These are phyloP conservation scores for Adansonia madagascariensis DNA, from an alignment of 441 rosid species.

Conservation along the genomic window DNA sequence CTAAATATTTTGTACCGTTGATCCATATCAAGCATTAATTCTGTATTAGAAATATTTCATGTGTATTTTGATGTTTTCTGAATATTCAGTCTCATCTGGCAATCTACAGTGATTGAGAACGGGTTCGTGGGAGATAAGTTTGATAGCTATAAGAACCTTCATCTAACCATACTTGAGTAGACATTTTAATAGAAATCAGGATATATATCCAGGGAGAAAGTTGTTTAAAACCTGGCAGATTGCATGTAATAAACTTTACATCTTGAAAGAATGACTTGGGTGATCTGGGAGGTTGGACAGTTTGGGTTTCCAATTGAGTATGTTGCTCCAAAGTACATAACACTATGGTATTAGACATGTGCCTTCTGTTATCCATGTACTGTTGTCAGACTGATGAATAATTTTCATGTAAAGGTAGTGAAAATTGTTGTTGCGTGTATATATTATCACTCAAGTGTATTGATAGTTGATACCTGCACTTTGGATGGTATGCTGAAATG, in stretches of 20 bases:
- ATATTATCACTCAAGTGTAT: background rate
- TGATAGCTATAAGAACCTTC: constrained; percentile 7
- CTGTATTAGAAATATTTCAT: constrained; percentile 1
- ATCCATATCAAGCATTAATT: constrained; percentile 8
- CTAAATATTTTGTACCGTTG: background rate
- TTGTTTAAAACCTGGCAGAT: background rate
- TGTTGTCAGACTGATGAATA: background rate
- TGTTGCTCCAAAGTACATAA: background rate
- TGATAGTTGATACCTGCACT: background rate
- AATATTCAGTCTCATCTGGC: constrained; percentile 2
- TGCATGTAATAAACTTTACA: background rate
- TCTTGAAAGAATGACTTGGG: background rate
- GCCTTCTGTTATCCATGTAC: background rate
- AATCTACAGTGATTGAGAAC: background rate
- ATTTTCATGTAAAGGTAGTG: background rate
- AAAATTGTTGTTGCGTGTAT: background rate
- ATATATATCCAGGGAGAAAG: background rate
- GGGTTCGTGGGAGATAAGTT: background rate
- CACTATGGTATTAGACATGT: background rate
- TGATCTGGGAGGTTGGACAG: background rate
- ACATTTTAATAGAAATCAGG: background rate
- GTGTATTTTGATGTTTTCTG: background rate
- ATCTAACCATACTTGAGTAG: background rate
- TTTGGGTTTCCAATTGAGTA: background rate
- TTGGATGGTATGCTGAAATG: background rate